Base-by-base conservation (phyloP, 306 rosid species). In the Castanea mollissima region DNA sequence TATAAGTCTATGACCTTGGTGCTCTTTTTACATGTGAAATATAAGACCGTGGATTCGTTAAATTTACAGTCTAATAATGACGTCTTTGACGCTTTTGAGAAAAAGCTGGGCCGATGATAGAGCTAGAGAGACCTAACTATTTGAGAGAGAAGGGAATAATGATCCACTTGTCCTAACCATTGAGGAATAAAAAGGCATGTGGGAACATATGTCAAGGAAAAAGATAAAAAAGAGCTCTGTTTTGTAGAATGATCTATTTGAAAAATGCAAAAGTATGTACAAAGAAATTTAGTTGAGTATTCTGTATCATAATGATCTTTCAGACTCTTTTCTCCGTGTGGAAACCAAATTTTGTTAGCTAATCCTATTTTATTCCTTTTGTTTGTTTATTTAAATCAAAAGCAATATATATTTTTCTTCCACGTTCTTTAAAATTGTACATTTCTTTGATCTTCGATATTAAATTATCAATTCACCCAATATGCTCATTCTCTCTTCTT, bases 101-200 rank as follows among this genome's bases (percentile, higher is more conserved):
- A 41, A 41, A 11, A 11, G 54, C 16, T 11, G 54, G 16, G 54
- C 54, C 12, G 54, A 49, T 41, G 10, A 2, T 5, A 19, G 31
- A 25, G 67, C 16, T 8, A 41, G 16, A 60, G 67, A 25, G 34
- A 31, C 14, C 5, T 4, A 13, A 4, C n/a, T 16, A 15, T 31
- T 14, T 27, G 21, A 64, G 23, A 5, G 20, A 51, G 46, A 75
- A 23, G 27, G 49, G 68, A 74, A 49, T 49, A 1, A 49, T 49
- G 16, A 49, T 49, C 15, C 15, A 10, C 54, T 73, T 78, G 14
- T 51, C 78, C 74, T 73, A 79, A 77, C 85, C 57, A 65, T 7
- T 46, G 27, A 20, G 62, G 46, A 41, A 41, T 8, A 41, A 6
- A 7, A 41, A 41, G 46, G 46, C 46, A 41, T 41, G 46, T 41